Percentiles rank a stretch among this genome's conserved stretches.
phyloP scores from a whole-genome alignment of 2,329 filamentous ascomycete genomes.

The Cladosporium colombiae region DNA sequence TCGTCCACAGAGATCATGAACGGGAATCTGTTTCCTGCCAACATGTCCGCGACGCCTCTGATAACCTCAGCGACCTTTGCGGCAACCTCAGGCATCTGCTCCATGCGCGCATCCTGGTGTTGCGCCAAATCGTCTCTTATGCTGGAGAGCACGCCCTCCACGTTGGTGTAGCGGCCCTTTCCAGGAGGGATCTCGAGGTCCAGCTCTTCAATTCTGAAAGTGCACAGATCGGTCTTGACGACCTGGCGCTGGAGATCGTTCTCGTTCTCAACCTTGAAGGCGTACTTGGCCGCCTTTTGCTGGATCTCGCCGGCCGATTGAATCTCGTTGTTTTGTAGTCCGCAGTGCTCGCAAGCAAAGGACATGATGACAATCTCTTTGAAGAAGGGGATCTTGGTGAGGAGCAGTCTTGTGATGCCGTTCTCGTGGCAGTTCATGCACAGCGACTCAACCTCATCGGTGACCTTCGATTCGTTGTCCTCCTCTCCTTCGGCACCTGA shows the following conservation, averaged over 20 bases:
- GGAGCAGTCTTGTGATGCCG: conserved; percentile 79
- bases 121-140: conserved; percentile 78
- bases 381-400: conserved; percentile 95
- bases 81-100: conserved; percentile 74
- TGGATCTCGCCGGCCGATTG: conserved; percentile 91
- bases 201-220: conserved; percentile 84
- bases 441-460: conserved; percentile 55
- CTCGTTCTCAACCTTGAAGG: conserved; percentile 71
- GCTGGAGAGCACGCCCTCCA: conserved; percentile 81
- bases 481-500: conserved; percentile 37
- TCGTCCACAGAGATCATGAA: conserved; percentile 90
- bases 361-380: conserved; percentile 97
- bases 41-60: conserved; percentile 71
- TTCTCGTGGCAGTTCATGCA: conserved; percentile 58
- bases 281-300: conserved; percentile 81
- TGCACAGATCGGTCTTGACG: conserved; percentile 85
- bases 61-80: conserved; percentile 78
- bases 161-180: conserved; percentile 86
- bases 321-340: conserved; percentile 88
- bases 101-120: conserved; percentile 80
- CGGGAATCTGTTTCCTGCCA: conserved; percentile 75
- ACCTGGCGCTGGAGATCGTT: conserved; percentile 82
- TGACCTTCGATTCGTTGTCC: conserved; percentile 49
- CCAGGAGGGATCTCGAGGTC: conserved; percentile 92
- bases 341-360: conserved; percentile 87